Base-by-base conservation (phyloP, 2,329 filamentous ascomycete species). In the Clarireedia sp. region DNA sequence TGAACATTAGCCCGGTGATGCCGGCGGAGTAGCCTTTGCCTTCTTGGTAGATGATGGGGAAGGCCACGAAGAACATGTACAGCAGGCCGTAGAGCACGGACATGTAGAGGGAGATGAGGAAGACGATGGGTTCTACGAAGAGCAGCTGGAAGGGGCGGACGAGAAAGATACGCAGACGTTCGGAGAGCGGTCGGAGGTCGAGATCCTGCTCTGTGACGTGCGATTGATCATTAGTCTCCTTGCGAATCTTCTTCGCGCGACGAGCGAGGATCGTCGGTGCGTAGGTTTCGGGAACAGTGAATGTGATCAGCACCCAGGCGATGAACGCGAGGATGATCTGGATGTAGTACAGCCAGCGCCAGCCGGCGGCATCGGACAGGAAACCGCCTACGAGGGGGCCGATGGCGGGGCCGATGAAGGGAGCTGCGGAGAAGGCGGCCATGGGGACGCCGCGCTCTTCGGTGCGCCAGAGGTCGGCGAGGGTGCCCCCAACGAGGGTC, bases 251-350 rank as follows among this genome's bases (percentile, higher is more conserved):
- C 65, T 78, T 76, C 2, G 90, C 90, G 12, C 89, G 80, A 29
- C 73, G 73, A 51, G 81, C 79, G 16, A 96, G 80, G 50, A 96
- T 83, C 0, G 82, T 87, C 0, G 90, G 89, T 0, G 89, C 85
- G 68, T 94, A 95, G 0, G 90, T 96, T 71, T 95, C 90, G 1
- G 89, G 89, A 0, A 95, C 85, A n/a, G 89, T 94, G 71, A 95
- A 91, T 29, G 85, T 86, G 70, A 94, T 90, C 58, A 92, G 68
- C 17, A 86, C 58, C 82, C 86, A 94, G 63, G 86, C 80, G 48
- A 85, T 67, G 14, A 77, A 83, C 24, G 86, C 75, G 12, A 94
- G 68, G 65, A 95, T 95, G 10, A 94, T 75, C 66, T 92, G 89
- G 63, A 95, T 81, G 86, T 87, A 92, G 74, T 94, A 94, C 0